Evolutionary conservation across 2,329 filamentous ascomycete species (phyloP).

Genomic region (Fusarium illudens): DNA sequence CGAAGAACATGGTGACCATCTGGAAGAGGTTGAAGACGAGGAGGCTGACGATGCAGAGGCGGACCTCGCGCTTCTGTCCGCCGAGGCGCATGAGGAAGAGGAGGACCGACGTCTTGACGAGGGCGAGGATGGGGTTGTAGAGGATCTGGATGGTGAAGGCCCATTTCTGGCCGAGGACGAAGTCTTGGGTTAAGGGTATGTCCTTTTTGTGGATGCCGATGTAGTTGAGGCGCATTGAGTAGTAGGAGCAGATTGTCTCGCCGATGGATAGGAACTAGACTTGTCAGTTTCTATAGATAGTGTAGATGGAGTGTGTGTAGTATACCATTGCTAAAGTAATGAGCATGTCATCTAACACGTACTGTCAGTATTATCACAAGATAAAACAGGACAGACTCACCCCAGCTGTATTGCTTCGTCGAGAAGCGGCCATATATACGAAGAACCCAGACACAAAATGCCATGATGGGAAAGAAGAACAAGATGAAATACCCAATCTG

Average conservation of each 20-base stretch:
- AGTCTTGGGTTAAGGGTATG: slow-evolving; percentile 38
- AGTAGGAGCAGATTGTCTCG: slow-evolving; percentile 29
- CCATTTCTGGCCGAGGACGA: slow-evolving; percentile 43
- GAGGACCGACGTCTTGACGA: slow-evolving; percentile 56
- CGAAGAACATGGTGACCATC: slow-evolving; percentile 48
- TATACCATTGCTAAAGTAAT: slow-evolving; percentile 27
- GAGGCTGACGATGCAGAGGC: slow-evolving; percentile 41
- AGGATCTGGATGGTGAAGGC: slow-evolving; percentile 51
- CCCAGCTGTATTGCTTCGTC: slow-evolving; percentile 26
- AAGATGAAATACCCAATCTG: slow-evolving; percentile 30
- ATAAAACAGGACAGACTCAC: not conserved
- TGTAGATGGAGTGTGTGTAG: too few species aligned
- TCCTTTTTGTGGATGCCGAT: slow-evolving; percentile 43
- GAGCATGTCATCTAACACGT: slow-evolving; percentile 16
- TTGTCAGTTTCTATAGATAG: not conserved
- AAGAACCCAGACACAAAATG: slow-evolving; percentile 19
- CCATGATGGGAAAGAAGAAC: slow-evolving; percentile 27
- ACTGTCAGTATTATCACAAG: not conserved
- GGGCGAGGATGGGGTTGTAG: slow-evolving; percentile 56
- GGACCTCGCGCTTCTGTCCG: slow-evolving; percentile 45
- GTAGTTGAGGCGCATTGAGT: slow-evolving; percentile 33
- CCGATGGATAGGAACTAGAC: slow-evolving; percentile 14
- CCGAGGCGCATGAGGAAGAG: slow-evolving; percentile 54
- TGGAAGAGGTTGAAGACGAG: slow-evolving; percentile 47
- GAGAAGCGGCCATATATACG: slow-evolving; percentile 24